Conservation (phyloP, 2,329 filamentous ascomycete species). For the Aspergillus sp. region DNA sequence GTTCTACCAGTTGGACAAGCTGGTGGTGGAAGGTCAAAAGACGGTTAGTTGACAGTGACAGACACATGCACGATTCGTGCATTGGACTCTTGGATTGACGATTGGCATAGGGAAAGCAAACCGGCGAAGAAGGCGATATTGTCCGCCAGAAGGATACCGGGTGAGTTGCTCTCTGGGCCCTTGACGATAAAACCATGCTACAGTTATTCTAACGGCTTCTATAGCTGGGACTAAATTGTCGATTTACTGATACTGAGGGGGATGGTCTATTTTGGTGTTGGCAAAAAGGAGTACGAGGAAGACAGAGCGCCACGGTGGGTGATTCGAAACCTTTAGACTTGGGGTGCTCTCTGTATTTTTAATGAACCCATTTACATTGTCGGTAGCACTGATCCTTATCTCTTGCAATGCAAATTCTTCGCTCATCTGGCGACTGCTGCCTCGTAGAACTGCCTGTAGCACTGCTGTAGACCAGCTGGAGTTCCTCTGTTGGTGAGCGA, state of each 20-base stretch:
- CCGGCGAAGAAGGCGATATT: slow-evolving; percentile 64
- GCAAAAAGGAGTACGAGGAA: neutral
- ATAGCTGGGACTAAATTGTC: slow-evolving; percentile 32
- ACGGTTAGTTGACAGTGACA: slow-evolving; percentile 55
- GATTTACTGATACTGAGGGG: neutral
- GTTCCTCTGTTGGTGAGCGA: no score
- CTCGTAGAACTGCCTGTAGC: neutral
- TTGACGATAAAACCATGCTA: neutral
- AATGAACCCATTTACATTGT: slow-evolving; percentile 15
- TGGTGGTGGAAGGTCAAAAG: slow-evolving; percentile 89
- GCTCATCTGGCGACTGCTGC: neutral
- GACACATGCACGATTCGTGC: neutral
- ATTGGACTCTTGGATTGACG: neutral
- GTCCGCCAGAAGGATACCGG: slow-evolving; percentile 76
- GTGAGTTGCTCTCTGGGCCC: slow-evolving; percentile 43
- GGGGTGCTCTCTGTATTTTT: slow-evolving; percentile 21
- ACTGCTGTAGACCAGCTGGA: no score
- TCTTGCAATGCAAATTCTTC: slow-evolving; percentile 8
- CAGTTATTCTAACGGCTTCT: slow-evolving; percentile 6
- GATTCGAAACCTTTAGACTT: slow-evolving; percentile 7
- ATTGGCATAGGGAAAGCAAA: slow-evolving; percentile 45
- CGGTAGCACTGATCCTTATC: slow-evolving; percentile 12
- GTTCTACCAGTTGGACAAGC: slow-evolving; percentile 86
- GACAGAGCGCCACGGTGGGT: slow-evolving; percentile 11
- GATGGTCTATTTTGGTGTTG: neutral